Conservation (phyloP, 164 flowering plant species). For the Macadamia tetraphylla region DNA sequence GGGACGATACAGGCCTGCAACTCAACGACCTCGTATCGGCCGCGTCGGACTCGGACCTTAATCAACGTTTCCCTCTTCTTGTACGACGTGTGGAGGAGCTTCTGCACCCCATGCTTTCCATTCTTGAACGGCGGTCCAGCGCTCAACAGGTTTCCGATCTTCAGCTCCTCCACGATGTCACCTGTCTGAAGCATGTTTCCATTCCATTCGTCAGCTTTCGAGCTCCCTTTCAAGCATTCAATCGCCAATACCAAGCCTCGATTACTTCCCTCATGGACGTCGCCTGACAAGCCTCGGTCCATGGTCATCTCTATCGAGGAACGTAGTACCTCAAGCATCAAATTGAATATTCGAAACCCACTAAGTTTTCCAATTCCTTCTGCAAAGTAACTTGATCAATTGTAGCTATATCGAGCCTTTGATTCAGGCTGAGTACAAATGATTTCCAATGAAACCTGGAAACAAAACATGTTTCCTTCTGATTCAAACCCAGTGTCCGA, state of each 20-base stretch:
- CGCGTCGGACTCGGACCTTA: slow-evolving; percentile 68
- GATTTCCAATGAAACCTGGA: too few species aligned
- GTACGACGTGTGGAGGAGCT: slow-evolving; percentile 55
- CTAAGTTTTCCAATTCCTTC: too few species aligned
- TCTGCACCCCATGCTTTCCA: slow-evolving; percentile 74
- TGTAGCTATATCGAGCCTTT: too few species aligned
- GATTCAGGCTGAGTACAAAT: too few species aligned
- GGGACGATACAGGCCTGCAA: slow-evolving; percentile 87
- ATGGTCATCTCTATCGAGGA: slow-evolving; percentile 24
- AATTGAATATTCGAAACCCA: not conserved
- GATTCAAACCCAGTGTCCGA: too few species aligned
- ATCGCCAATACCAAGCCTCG: slow-evolving; percentile 50
- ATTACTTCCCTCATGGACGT: not conserved
- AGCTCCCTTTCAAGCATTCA: slow-evolving; percentile 79
- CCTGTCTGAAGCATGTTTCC: slow-evolving; percentile 85
- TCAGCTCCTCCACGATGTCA: slow-evolving; percentile 79
- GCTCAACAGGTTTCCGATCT: slow-evolving; percentile 36
- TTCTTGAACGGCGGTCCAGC: slow-evolving; percentile 57
- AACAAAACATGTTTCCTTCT: too few species aligned
- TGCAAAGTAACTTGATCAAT: too few species aligned
- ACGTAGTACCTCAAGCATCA: not conserved
- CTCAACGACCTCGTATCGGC: slow-evolving; percentile 59
- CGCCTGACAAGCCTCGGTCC: slow-evolving; percentile 31
- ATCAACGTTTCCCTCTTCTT: slow-evolving; percentile 69
- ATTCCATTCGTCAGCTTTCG: slow-evolving; percentile 90